Conservation (phyloP, 23 red algal species). For the Gracilaria domingensis region DNA sequence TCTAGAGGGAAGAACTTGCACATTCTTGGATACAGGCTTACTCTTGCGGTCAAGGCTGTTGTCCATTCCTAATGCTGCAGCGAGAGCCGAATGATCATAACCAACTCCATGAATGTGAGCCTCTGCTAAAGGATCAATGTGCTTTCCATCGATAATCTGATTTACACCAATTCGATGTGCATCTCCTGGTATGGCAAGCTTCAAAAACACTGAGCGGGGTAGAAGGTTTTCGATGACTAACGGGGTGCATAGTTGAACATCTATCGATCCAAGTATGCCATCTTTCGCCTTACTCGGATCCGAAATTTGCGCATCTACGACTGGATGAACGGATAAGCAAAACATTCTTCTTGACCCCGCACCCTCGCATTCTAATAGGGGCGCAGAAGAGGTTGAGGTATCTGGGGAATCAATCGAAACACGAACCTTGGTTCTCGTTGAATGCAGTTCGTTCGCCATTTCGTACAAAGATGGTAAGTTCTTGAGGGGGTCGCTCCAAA, state of each 20-base stretch:
- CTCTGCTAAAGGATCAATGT: constrained; percentile 62
- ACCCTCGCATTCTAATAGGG: constrained; percentile 55
- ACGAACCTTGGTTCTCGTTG: background rate
- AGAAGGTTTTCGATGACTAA: constrained; percentile 75
- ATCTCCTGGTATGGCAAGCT: constrained; percentile 49
- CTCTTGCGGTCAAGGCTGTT: constrained; percentile 48
- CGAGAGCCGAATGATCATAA: constrained; percentile 36
- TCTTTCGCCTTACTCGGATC: background rate
- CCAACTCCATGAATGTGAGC: constrained; percentile 74
- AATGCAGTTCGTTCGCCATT: constrained; percentile 15
- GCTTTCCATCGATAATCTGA: constrained; percentile 35
- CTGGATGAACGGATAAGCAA: constrained; percentile 51
- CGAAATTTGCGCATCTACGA: constrained; percentile 13
- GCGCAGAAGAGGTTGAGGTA: constrained; percentile 1
- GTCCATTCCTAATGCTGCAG: constrained; percentile 56
- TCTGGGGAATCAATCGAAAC: background rate
- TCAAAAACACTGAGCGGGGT: constrained; percentile 44
- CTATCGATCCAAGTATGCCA: constrained; percentile 31
- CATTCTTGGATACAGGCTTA: background rate
- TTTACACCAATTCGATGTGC: background rate
- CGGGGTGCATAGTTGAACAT: constrained; percentile 70
- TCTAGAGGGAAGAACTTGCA: background rate
- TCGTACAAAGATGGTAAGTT: constrained; percentile 42
- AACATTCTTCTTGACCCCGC: constrained; percentile 44
- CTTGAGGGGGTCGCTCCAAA: constrained; percentile 73